Evolutionary conservation across 495 filamentous ascomycete species (phyloP).

Genomic region (Lindgomyces ingoldianus): DNA sequence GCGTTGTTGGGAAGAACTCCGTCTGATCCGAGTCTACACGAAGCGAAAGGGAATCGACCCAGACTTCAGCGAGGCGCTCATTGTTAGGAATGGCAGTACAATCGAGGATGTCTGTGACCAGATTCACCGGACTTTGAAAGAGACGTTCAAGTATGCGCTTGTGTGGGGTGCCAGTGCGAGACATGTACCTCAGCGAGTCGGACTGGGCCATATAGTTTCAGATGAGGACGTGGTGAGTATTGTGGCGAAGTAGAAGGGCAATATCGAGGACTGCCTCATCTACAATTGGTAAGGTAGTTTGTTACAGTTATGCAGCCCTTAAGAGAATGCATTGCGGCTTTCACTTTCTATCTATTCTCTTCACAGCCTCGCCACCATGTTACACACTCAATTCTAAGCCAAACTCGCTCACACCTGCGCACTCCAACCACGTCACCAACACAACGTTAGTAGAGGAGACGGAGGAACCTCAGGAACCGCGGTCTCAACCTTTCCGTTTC

Average conservation of each 20-base stretch:
- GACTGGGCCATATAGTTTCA: conserved; percentile 78
- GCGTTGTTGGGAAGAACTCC: conserved; percentile 90
- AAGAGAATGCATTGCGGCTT: no score
- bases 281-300: no score
- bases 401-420: no score
- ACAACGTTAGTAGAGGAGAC: no score
- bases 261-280: not conserved
- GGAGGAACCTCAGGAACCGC: no score
- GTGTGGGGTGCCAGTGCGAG: conserved; percentile 97
- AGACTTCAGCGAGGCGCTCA: conserved; percentile 88
- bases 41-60: conserved; percentile 92
- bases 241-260: conserved; percentile 73
- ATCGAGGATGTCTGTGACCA: conserved; percentile 98
- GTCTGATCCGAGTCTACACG: conserved; percentile 90
- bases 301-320: no score
- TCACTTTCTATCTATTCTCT: no score
- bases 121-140: conserved; percentile 91
- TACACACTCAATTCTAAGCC: no score
- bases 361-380: no score
- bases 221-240: conserved; percentile 99
- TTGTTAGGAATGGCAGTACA: conserved; percentile 80
- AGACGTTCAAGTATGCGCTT: conserved; percentile 97
- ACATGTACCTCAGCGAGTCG: conserved; percentile 93
- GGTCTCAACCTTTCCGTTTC: no score
- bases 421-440: no score